Percentiles rank a stretch among this genome's conserved stretches.
These are phyloP conservation scores for Mycena rosella DNA, from an alignment of 768 basidiomycete species.

Conservation along the genomic window DNA sequence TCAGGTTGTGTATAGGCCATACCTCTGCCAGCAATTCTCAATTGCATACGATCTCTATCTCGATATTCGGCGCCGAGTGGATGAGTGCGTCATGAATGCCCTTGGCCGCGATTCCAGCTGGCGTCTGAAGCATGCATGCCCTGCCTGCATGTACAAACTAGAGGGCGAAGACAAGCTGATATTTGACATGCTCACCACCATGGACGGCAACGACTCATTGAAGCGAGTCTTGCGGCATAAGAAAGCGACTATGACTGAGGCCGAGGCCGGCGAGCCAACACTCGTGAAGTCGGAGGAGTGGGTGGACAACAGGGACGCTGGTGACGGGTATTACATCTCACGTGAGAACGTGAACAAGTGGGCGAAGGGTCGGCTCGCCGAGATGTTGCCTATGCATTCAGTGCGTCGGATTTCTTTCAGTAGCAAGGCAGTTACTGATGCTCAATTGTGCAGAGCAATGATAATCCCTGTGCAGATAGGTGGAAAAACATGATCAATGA, in stretches of 20 bases:
- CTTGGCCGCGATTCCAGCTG: constrained; percentile 25
- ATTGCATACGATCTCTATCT: constrained; percentile 39
- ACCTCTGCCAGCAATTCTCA: constrained; percentile 27
- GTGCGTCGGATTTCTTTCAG: too few species aligned
- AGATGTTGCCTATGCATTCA: neutral
- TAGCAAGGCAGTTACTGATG: neutral
- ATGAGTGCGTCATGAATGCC: constrained; percentile 12
- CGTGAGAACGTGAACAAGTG: constrained; percentile 20
- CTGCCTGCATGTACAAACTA: constrained; percentile 41
- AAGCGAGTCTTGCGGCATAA: constrained; percentile 27
- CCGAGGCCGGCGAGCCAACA: constrained; percentile 21
- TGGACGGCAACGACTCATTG: constrained; percentile 46
- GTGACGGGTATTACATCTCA: constrained; percentile 23
- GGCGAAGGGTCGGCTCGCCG: constrained; percentile 11
- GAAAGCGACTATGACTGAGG: neutral
- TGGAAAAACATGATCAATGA: neutral
- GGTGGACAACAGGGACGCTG: constrained; percentile 14
- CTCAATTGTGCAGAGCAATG: neutral
- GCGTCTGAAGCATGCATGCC: constrained; percentile 42
- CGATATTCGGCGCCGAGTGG: constrained; percentile 19
- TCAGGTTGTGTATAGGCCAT: too few species aligned
- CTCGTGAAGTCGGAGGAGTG: constrained; percentile 21
- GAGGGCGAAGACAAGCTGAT: constrained; percentile 36
- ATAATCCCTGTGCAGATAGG: too few species aligned
- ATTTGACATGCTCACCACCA: constrained; percentile 35